Evolutionary conservation across 2,329 filamentous ascomycete genomes (phyloP), one percentile per base, ranked within the genome.

Genomic region (Ascochyta fabae): DNA sequence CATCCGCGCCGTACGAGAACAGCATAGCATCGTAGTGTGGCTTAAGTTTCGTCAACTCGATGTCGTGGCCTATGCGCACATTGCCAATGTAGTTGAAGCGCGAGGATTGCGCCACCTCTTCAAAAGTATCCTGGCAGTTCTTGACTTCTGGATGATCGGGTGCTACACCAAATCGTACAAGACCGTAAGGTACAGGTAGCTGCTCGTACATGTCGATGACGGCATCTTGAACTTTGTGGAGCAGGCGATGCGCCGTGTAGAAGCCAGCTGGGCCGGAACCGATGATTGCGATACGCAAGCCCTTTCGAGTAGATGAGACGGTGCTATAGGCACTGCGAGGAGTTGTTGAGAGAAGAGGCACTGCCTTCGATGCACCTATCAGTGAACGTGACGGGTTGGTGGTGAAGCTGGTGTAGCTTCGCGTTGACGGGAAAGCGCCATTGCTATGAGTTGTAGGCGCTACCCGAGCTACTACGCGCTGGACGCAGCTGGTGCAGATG

Each of bases 121-220:
- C 87, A 67, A 99, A 97, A 67, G 92, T 96, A 13, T 95, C 91
- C 79, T 96, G 88, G 73, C 94, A 98, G 72, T 97, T 98, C 92
- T 99, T 99, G 64, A 99, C 95, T 79, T 99, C 94, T 0, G 95
- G 94, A 77, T 99, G 95, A 74, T 99, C 95, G 5, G 95, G 95
- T n/a, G 95, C 96, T 55, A 99, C 95, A 8, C 95, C 95, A 71
- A 95, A 96, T 51, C 95, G 84, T 45, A 96, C 93, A 51, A 99
- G 83, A 1, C 95, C 95, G 72, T 91, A 99, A 0, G 95, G 95
- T 4, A 96, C 92, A 0, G 95, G 95, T 35, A 98, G 79, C 26
- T 91, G 87, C 77, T 99, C 95, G 72, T 96, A 99, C 94, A 99
- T 98, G 76, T 98, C 94, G 22, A 99, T 84, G 46, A 85, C 83